Evolutionary conservation across 2,329 filamentous ascomycete species (phyloP).

Genomic region (Colletotrichum sp.): DNA sequence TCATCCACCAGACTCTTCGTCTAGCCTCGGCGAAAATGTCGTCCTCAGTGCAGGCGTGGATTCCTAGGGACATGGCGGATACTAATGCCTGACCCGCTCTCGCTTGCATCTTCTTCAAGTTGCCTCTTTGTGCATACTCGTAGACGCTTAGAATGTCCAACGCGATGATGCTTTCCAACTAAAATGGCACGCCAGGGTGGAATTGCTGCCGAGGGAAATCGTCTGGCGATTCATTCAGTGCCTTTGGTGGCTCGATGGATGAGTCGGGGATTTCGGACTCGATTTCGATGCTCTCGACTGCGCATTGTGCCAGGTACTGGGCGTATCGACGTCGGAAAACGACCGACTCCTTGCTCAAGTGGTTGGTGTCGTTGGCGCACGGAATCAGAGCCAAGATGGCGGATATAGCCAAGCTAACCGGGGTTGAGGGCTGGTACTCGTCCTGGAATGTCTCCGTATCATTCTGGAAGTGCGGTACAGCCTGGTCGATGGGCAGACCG

Average conservation of each 20-base stretch:
- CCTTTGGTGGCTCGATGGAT: constrained; percentile 46
- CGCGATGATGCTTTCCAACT: constrained; percentile 53
- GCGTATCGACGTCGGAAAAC: constrained; percentile 51
- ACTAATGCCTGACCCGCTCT: constrained; percentile 53
- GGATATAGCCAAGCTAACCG: constrained; percentile 51
- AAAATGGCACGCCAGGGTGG: constrained; percentile 47
- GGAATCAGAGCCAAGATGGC: constrained; percentile 54
- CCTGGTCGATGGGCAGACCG: constrained; percentile 34
- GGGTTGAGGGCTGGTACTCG: constrained; percentile 44
- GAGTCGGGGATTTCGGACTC: constrained; percentile 54
- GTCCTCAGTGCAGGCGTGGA: constrained; percentile 45
- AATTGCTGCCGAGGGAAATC: constrained; percentile 42
- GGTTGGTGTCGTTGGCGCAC: constrained; percentile 42
- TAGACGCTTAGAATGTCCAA: constrained; percentile 54
- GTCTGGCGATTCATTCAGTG: constrained; percentile 41
- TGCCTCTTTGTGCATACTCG: constrained; percentile 58
- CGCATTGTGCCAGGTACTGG: constrained; percentile 52
- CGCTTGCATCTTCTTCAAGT: constrained; percentile 56
- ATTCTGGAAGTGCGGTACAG: constrained; percentile 37
- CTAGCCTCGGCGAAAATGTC: constrained; percentile 49
- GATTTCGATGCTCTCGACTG: constrained; percentile 53
- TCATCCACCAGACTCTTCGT: constrained; percentile 59
- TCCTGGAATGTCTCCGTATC: constrained; percentile 37
- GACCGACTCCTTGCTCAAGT: constrained; percentile 41
- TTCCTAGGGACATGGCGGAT: constrained; percentile 47